Conservation (phyloP, 768 basidiomycete genomes). For the Dendrothele bispora region DNA sequence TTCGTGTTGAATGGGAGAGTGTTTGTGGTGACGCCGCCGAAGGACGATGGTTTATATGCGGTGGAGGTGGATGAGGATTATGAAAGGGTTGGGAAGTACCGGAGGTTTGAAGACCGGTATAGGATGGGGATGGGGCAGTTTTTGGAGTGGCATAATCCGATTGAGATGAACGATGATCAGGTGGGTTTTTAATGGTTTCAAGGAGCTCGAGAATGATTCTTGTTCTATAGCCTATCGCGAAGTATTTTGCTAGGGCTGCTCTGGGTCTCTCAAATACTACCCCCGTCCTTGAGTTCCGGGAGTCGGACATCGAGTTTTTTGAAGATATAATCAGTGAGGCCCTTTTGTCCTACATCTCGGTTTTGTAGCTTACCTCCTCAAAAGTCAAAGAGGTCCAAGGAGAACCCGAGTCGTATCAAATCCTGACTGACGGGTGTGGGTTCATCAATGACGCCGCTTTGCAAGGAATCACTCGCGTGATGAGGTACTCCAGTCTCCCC, state of each 20-base stretch:
- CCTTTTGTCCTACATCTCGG: not conserved
- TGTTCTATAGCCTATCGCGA: conserved; percentile 54
- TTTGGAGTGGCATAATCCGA: conserved; percentile 66
- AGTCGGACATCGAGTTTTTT: conserved; percentile 48
- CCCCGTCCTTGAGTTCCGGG: conserved; percentile 54
- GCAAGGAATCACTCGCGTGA: conserved; percentile 32
- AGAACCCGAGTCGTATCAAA: conserved; percentile 52
- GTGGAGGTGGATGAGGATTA: conserved; percentile 57
- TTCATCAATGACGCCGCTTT: conserved; percentile 60
- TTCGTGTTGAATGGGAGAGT: conserved; percentile 68
- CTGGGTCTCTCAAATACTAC: conserved; percentile 67
- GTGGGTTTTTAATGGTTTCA: conserved; percentile 32
- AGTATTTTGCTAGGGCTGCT: conserved; percentile 65
- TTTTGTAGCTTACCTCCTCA: conserved; percentile 11
- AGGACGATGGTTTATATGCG: conserved; percentile 61
- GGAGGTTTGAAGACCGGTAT: conserved; percentile 48
- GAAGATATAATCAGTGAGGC: conserved; percentile 48
- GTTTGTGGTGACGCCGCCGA: conserved; percentile 61
- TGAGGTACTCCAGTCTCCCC: conserved; percentile 37
- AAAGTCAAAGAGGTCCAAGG: conserved; percentile 30
- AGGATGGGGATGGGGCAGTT: conserved; percentile 49
- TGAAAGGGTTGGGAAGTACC: conserved; percentile 30
- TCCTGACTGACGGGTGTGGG: conserved; percentile 78
- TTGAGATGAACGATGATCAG: conserved; percentile 52
- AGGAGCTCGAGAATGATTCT: not conserved